phyloP scores from a whole-genome alignment of 768 basidiomycete genomes.

The Tulasnella sp. region DNA sequence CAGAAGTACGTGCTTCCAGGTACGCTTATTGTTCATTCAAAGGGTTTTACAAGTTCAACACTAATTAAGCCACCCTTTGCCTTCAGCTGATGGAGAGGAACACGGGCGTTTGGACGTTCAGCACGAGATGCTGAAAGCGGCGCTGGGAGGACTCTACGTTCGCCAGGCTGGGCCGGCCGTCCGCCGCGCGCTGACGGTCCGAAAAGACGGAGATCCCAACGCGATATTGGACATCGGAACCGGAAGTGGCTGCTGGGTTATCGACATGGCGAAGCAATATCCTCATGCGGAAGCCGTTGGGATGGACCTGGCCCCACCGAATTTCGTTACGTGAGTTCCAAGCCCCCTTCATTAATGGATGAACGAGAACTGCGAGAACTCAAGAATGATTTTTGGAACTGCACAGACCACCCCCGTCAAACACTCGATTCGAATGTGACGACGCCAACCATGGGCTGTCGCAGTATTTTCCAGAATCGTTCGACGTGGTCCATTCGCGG shows the following conservation, averaged over 20 bases:
- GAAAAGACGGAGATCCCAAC: conserved; percentile 30
- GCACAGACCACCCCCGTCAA: neutral
- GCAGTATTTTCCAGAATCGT: conserved; percentile 14
- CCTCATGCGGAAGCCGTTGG: conserved; percentile 22
- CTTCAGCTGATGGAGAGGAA: conserved; percentile 25
- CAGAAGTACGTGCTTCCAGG: conserved; percentile 23
- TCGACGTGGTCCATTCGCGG: conserved; percentile 26
- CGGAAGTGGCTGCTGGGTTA: conserved; percentile 18
- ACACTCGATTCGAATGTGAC: conserved; percentile 24
- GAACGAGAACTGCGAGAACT: neutral
- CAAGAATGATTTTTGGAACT: neutral
- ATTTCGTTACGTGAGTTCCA: conserved; percentile 11
- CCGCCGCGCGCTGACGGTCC: conserved; percentile 17
- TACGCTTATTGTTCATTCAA: no score
- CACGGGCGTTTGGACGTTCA: conserved; percentile 19
- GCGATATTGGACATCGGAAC: conserved; percentile 27
- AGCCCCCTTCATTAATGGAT: no score
- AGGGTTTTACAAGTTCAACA: no score
- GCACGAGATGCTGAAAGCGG: neutral
- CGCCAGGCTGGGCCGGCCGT: neutral
- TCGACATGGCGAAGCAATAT: conserved; percentile 15
- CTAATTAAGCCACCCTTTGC: no score
- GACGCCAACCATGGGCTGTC: conserved; percentile 13
- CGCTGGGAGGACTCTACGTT: conserved; percentile 6
- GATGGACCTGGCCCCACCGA: conserved; percentile 17